Evolutionary conservation across 2,329 filamentous ascomycete genomes (phyloP).

Genomic region (Rhynchosporium secalis): DNA sequence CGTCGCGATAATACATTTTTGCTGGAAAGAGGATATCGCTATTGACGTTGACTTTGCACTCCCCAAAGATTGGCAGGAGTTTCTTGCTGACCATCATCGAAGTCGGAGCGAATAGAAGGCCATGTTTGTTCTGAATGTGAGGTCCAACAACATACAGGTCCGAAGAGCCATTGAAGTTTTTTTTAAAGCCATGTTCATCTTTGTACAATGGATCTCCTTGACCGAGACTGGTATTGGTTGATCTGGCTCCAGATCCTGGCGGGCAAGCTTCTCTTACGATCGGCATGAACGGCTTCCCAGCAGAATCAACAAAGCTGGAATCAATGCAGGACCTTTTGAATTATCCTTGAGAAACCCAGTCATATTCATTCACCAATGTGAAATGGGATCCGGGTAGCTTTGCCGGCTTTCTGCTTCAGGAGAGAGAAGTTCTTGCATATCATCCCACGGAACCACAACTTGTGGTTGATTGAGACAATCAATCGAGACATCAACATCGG

Average conservation of each 20-base stretch:
- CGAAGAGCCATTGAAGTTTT: slow-evolving; percentile 58
- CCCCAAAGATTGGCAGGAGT: slow-evolving; percentile 61
- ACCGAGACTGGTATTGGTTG: slow-evolving; percentile 39
- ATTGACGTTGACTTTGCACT: slow-evolving; percentile 55
- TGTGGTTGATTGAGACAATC: slow-evolving; percentile 65
- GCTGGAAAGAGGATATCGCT: slow-evolving; percentile 65
- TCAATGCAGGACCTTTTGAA: slow-evolving; percentile 25
- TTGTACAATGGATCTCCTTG: slow-evolving; percentile 42
- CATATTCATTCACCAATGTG: slow-evolving; percentile 47
- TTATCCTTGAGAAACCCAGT: slow-evolving; percentile 34
- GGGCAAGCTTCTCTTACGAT: slow-evolving; percentile 57
- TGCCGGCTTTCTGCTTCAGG: slow-evolving; percentile 48
- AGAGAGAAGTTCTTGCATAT: slow-evolving; percentile 52
- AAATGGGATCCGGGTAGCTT: slow-evolving; percentile 46
- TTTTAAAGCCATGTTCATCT: slow-evolving; percentile 51
- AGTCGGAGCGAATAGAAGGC: slow-evolving; percentile 56
- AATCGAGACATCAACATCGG: slow-evolving; percentile 67
- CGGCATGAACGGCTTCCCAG: slow-evolving; percentile 58
- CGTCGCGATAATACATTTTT: slow-evolving; percentile 62
- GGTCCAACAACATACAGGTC: slow-evolving; percentile 60
- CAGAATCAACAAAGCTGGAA: slow-evolving; percentile 35
- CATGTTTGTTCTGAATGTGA: slow-evolving; percentile 50
- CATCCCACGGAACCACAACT: slow-evolving; percentile 59
- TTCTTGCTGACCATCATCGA: slow-evolving; percentile 53
- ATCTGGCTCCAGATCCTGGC: slow-evolving; percentile 50